Base-by-base conservation (phyloP, 805 yeast genomes). In the Kodamaea neixiangensis region DNA sequence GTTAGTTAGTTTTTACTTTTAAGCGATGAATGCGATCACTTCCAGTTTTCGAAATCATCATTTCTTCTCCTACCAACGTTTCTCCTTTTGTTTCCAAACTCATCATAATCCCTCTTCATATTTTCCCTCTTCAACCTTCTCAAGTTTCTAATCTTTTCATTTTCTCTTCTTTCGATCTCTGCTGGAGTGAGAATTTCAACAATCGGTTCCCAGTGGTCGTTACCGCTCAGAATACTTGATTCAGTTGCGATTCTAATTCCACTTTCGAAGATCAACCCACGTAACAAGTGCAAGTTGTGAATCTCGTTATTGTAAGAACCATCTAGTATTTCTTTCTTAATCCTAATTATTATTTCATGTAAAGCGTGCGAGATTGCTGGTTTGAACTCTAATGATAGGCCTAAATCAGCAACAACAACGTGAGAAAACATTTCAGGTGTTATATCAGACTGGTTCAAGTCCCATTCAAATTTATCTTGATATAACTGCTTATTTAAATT, bases 391-490 rank as follows among this genome's bases (percentile, higher is more conserved):
- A 89, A 79, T 1, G 86, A 73, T 29, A 94, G 70, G 0, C 97
- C 97, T 67, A 94, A 66, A 61, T 94, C 99, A 37, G 82, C 77
- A 3, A 89, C 97, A 2, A 93, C 90, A 6, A 80, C 78, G 52
- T 77, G 79, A 0, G 98, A 96, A 73, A 94, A 94, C 48, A 71
- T 71, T 64, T 91, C 97, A 0, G 99, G 97, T 0, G 90, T 80
- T 18, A 87, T 63, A 5, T 72, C 72, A 9, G 67, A 65, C 52
- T 73, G 76, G 31, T 62, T 34, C 63, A 94, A 73, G 62, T 94
- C 96, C 98, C 98, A 93, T 68, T 94, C 98, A 56, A 94, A 86
- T 65, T 87, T 87, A 68, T 94, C 99, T 58, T 91, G 96, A 61
- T 85, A 91, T 39, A 92, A 77, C 58, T 85, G 85, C 63, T 88